Conservation (phyloP, 2,329 filamentous ascomycete species). For the Hypocrella siamensis region DNA sequence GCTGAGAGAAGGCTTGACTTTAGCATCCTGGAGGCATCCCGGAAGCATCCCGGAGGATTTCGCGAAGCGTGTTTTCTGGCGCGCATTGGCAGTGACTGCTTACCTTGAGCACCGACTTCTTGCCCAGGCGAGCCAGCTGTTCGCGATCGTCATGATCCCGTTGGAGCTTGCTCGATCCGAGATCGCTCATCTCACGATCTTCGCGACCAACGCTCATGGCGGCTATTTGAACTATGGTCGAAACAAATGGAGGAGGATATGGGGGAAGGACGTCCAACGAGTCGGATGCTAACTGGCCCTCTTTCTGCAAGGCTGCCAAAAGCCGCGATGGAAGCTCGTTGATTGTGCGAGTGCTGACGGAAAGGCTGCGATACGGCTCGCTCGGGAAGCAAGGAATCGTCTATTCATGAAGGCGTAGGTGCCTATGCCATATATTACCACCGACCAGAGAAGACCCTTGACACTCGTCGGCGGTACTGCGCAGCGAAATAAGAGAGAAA, state of each 20-base stretch:
- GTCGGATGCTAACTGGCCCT: not conserved
- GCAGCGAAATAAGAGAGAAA: too few species aligned
- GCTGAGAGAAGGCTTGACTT: conserved; percentile 9
- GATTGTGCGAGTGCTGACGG: too few species aligned
- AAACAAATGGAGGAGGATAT: not conserved
- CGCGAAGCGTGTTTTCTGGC: not conserved
- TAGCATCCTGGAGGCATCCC: too few species aligned
- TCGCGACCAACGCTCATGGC: not conserved
- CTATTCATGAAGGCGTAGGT: too few species aligned
- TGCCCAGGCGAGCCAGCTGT: conserved; percentile 14
- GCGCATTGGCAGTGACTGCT: not conserved
- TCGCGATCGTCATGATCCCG: conserved; percentile 1
- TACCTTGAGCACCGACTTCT: conserved; percentile 14
- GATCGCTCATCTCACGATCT: not conserved
- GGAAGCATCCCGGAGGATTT: too few species aligned
- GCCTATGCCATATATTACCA: too few species aligned
- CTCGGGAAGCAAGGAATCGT: too few species aligned
- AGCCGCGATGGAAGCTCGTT: too few species aligned
- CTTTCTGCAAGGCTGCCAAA: not conserved
- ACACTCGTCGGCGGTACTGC: too few species aligned
- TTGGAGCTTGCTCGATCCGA: not conserved
- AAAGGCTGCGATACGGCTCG: too few species aligned
- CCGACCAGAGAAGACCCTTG: too few species aligned
- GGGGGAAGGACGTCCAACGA: not conserved
- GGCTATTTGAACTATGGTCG: not conserved